Base-by-base conservation (phyloP, 2,329 filamentous ascomycete species). In the Leptographium wingfieldii region DNA sequence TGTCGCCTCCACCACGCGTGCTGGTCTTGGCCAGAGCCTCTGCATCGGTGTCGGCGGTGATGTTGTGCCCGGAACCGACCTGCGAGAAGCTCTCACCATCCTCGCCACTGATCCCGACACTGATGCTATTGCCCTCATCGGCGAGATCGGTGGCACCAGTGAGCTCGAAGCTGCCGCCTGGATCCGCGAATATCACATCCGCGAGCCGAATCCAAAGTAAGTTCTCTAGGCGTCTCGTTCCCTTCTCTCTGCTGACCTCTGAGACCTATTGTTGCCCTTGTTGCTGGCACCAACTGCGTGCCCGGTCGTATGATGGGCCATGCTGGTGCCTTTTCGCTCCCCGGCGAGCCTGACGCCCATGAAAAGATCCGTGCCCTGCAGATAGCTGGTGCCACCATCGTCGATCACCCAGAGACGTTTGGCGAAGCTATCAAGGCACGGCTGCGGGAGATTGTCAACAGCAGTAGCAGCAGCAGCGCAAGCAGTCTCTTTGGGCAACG, bases 1-100 rank as follows among this genome's bases (percentile, higher is more conserved):
- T 2, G 88, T 91, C 1, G 88, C 85, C 0, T 85, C 86, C 1
- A 84, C 88, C 29, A 88, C 86, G 7, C 77, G 84, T 62, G 84
- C 82, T n/a, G 87, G 88, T 0, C 73, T 92, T 0, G 88, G 88
- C 0, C 88, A 92, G 70, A 90, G 86, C 67, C 73, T 91, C 7
- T 88, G 87, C 51, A 84, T 92, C 53, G 87, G 86, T 19, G 86
- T 92, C 76, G 88, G 88, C 3, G 88, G 88, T 2, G 88, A 92
- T 67, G 78, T 87, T 43, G 73, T 90, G 60, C 85, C 87, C 1
- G 88, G 88, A 0, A 92, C 88, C 2, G 85, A 85, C 60, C 83
- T 92, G 64, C 80, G 85, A 1, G 88, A 92, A 67, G 86, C 82
- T 0, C 72, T 90, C 60, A 78, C 79, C 61, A 78, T 88, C 3